Conservation (phyloP, 495 filamentous ascomycete genomes). For the Xylaria intraflava region DNA sequence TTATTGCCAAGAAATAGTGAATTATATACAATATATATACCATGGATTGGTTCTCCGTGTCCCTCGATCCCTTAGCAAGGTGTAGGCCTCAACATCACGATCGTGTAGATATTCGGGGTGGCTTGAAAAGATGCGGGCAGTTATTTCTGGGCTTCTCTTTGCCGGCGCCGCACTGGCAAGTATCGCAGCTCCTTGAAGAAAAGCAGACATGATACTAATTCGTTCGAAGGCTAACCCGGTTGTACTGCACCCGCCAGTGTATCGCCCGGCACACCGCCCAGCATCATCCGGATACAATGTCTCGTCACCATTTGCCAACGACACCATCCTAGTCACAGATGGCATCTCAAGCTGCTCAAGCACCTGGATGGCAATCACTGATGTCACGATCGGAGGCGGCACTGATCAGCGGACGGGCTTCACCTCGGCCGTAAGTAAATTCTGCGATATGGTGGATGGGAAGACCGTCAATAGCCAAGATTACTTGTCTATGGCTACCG, state of each 20-base stretch:
- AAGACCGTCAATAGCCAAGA: constrained; percentile 18
- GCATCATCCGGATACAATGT: background rate
- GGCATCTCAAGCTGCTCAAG: constrained; percentile 25
- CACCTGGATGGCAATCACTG: constrained; percentile 22
- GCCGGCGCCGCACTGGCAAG: constrained; percentile 4
- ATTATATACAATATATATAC: background rate
- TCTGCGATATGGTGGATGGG: constrained; percentile 20
- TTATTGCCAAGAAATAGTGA: background rate
- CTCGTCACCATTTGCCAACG: background rate
- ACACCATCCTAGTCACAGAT: constrained; percentile 11
- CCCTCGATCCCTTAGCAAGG: background rate
- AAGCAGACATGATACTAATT: background rate
- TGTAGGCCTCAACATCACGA: background rate
- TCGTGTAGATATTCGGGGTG: background rate
- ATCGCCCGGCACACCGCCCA: background rate
- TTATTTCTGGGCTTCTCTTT: background rate
- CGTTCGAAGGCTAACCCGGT: background rate
- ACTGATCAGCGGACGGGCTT: constrained; percentile 21
- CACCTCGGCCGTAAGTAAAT: constrained; percentile 20
- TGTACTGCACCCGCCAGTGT: background rate
- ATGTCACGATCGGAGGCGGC: constrained; percentile 23
- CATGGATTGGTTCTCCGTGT: background rate
- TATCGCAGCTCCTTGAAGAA: background rate
- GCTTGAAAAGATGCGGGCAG: background rate
- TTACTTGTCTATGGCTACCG: constrained; percentile 26